Percentiles rank a stretch among this genome's conserved stretches.
Conservation (phyloP, 805 yeast species). For the Lipomyces japonicus region DNA sequence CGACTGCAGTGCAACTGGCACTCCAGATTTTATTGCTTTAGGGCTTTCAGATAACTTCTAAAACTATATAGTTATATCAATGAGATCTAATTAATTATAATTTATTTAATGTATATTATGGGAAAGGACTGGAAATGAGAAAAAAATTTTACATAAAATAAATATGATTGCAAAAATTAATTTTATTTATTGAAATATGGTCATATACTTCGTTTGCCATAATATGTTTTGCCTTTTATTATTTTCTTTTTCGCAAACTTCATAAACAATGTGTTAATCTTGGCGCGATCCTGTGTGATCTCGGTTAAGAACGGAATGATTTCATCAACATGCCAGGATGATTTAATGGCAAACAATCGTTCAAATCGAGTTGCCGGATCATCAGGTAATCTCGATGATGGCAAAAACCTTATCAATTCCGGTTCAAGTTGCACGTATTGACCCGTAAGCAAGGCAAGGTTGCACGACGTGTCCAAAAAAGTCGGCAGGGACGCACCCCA, state of each 20-base stretch:
- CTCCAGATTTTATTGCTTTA: conserved; percentile 32
- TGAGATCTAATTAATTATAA: neutral
- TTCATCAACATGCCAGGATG: conserved; percentile 59
- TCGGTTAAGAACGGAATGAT: conserved; percentile 61
- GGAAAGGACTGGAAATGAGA: neutral
- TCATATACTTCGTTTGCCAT: neutral
- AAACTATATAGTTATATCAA: conserved; percentile 1
- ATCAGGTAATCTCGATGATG: conserved; percentile 45
- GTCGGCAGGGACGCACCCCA: conserved; percentile 43
- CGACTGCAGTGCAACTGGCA: conserved; percentile 29
- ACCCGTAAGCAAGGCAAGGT: conserved; percentile 54
- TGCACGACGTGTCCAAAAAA: conserved; percentile 56
- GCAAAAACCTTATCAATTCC: conserved; percentile 51
- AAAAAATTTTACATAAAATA: too few relatives aligned
- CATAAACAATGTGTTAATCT: conserved; percentile 56
- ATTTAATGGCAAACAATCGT: conserved; percentile 51
- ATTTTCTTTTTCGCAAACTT: conserved; percentile 58
- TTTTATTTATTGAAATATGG: too few relatives aligned
- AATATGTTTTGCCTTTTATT: conserved; percentile 18
- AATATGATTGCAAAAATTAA: neutral
- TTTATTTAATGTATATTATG: neutral
- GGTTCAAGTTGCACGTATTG: conserved; percentile 48
- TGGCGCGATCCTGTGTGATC: conserved; percentile 51
- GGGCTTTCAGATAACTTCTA: conserved; percentile 35
- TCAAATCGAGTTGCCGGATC: conserved; percentile 51